These are phyloP conservation scores for Coemansia sp. DNA, from an alignment of 192 early-diverging fungal genomes.

Conservation along the genomic window DNA sequence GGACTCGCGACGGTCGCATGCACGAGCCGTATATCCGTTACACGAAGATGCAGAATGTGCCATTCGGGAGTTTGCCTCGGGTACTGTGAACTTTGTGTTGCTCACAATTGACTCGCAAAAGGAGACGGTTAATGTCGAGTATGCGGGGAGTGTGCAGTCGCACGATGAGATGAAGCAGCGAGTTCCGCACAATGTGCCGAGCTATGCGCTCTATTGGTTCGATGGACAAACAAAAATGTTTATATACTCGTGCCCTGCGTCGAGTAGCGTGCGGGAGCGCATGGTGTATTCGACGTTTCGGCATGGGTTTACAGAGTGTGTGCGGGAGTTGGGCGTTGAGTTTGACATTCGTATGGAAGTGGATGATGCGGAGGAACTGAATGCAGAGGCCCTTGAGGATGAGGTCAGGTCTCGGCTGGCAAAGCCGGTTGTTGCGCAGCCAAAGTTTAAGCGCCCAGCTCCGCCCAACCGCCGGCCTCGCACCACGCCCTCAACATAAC, in stretches of 20 bases:
- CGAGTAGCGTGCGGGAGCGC: constrained; percentile 79
- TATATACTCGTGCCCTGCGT: constrained; percentile 80
- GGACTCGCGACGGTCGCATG: constrained; percentile 63
- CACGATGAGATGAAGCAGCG: constrained; percentile 53
- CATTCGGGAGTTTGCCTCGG: constrained; percentile 53
- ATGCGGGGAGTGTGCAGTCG: constrained; percentile 35
- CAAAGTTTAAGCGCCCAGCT: constrained; percentile 42
- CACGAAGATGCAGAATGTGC: constrained; percentile 61
- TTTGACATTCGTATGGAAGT: constrained; percentile 71
- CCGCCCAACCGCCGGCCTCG: constrained; percentile 48
- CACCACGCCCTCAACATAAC: neutral
- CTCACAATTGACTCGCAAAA: constrained; percentile 54
- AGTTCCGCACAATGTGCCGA: constrained; percentile 63
- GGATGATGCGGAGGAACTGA: constrained; percentile 61
- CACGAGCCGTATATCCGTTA: constrained; percentile 64
- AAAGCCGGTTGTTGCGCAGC: constrained; percentile 11
- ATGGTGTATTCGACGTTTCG: constrained; percentile 88
- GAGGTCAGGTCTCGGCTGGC: constrained; percentile 33
- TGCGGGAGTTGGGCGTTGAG: constrained; percentile 57
- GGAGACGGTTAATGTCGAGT: constrained; percentile 59
- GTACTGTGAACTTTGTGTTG: constrained; percentile 63
- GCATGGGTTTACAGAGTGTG: constrained; percentile 57
- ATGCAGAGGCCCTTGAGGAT: constrained; percentile 55
- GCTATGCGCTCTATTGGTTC: constrained; percentile 57
- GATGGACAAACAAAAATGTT: constrained; percentile 58